Conservation (phyloP, 306 rosid species). For the Glycine soja region DNA sequence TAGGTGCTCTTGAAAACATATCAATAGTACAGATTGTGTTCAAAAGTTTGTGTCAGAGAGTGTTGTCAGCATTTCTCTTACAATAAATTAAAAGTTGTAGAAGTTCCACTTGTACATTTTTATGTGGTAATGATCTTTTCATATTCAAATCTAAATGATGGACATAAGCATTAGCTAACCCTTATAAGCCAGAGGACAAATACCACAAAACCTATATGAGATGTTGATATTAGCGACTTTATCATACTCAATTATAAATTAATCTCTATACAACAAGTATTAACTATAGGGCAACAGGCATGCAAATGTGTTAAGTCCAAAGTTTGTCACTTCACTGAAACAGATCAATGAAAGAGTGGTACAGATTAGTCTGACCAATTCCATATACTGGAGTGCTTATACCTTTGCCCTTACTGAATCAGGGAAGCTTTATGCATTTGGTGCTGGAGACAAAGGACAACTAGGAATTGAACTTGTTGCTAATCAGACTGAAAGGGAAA, state of each 20-base stretch:
- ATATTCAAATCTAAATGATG: too few relatives aligned
- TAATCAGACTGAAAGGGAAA: slow-evolving; percentile 80
- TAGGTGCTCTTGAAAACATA: slow-evolving; percentile 83
- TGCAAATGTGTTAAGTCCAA: slow-evolving; percentile 71
- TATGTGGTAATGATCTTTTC: too few relatives aligned
- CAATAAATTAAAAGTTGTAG: too few relatives aligned
- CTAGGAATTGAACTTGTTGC: slow-evolving; percentile 79
- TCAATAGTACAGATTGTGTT: slow-evolving; percentile 38
- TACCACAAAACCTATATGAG: too few relatives aligned
- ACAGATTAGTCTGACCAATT: slow-evolving; percentile 90
- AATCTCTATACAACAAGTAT: too few relatives aligned
- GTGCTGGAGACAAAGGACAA: slow-evolving; percentile 95
- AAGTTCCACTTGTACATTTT: too few relatives aligned
- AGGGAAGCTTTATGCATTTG: slow-evolving; percentile 94
- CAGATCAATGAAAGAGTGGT: slow-evolving; percentile 78
- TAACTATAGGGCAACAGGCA: slow-evolving; percentile 65
- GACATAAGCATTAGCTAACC: too few relatives aligned
- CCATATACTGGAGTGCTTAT: slow-evolving; percentile 92
- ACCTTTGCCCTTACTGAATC: slow-evolving; percentile 93
- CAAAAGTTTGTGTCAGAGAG: too few relatives aligned
- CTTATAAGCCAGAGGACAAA: too few relatives aligned
- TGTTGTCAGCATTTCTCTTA: too few relatives aligned
- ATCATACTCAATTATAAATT: too few relatives aligned
- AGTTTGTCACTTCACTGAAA: slow-evolving; percentile 79
- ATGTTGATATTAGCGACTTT: too few relatives aligned